Base-by-base conservation (phyloP, 2,329 filamentous ascomycete species). In the Sporothrix pseudoabietina region DNA sequence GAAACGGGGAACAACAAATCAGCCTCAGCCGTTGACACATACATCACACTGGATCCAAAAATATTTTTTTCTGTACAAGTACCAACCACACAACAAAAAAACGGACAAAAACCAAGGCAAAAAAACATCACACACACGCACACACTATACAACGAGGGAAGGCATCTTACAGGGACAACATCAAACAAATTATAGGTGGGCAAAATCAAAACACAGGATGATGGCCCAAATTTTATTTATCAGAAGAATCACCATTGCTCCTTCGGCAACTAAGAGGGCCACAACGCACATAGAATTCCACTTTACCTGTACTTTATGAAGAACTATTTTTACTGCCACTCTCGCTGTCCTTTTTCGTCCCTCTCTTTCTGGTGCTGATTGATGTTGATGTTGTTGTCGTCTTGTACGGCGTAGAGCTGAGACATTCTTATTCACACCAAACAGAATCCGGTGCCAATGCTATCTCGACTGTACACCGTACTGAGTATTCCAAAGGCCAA, bases 221-320 rank as follows among this genome's bases (percentile, higher is more conserved):
- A 65, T 7, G 61, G 35, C 65, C 8, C 65, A 52, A 47, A 52
- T n/a, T 32, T 49, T 70, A 57, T 32, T 49, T 70, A 57, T 49
- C 59, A 57, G 68, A 70, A 57, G 30, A 70, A 55, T 41, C 66
- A 16, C 66, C 47, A 55, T 55, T 55, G 66, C 66, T 55, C 66
- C 47, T 41, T 39, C 32, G 66, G 49, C 30, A 41, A 55, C 47
- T 41, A 55, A 54, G 30, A 55, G 30, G 61, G 61, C 39, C 47
- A 26, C 32, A 54, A 49, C 32, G 16, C 65, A 41, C 47, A 69
- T 69, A 69, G 66, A 69, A 69, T 54, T 55, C 30, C 66, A 55
- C 66, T 55, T 55, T 55, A 69, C 16, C 49, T 66, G 39, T 47
- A 66, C 32, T 66, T 30, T 41, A 66, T 44, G 44, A 49, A 49